Percentiles rank a stretch among this genome's conserved stretches.
Evolutionary conservation across 805 yeast genomes (phyloP).

Genomic region (Lipomyces sp.): DNA sequence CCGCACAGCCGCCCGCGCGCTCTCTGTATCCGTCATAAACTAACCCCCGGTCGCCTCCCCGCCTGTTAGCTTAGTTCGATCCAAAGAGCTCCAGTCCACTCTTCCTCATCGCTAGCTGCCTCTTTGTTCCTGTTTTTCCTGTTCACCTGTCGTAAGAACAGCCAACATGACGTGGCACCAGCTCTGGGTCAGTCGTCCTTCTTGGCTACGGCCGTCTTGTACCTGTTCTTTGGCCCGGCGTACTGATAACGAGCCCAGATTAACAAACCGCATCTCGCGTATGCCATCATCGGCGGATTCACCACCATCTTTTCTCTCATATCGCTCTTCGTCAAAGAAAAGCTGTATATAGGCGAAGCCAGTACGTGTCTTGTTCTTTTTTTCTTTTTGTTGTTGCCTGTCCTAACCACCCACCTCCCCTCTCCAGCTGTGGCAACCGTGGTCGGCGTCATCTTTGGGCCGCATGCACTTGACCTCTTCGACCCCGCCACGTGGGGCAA

Average conservation of each 20-base stretch:
- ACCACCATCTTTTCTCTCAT: constrained; percentile 74
- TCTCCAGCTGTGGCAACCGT: constrained; percentile 64
- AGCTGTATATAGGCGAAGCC: constrained; percentile 85
- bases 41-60: too few species aligned
- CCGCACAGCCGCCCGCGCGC: too few species aligned
- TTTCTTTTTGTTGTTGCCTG: background rate
- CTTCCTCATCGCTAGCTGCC: background rate
- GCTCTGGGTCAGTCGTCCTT: constrained; percentile 33
- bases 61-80: too few species aligned
- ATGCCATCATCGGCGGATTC: constrained; percentile 82
- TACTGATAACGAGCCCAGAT: constrained; percentile 22
- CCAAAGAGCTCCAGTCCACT: too few species aligned
- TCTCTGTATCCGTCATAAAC: too few species aligned
- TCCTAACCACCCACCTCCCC: background rate
- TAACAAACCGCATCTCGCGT: constrained; percentile 75
- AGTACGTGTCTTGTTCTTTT: constrained; percentile 32
- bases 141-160: too few species aligned
- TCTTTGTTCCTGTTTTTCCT: background rate
- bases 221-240: background rate
- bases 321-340: constrained; percentile 78
- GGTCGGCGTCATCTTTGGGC: constrained; percentile 84
- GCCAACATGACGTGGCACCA: constrained; percentile 37
- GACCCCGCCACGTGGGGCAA: constrained; percentile 83
- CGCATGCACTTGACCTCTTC: constrained; percentile 81
- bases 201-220: background rate